Conservation (phyloP, 1,284 basidiomycete genomes). For the Ganoderma sinense region DNA sequence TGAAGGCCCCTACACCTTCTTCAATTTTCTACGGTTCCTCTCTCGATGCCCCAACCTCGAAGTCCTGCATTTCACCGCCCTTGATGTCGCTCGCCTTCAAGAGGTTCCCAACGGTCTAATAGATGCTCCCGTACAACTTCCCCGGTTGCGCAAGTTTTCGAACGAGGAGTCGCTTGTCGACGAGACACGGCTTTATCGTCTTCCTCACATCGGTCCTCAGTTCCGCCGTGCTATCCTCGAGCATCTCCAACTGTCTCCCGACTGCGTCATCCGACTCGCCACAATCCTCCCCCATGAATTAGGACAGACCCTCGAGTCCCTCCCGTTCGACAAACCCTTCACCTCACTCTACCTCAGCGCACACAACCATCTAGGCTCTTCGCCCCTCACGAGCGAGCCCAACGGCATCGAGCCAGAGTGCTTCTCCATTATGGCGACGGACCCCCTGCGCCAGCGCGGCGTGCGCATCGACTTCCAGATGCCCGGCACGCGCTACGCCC, state of each 20-base stretch:
- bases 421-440: neutral
- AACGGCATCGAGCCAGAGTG: neutral
- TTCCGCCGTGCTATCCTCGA: neutral
- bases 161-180: neutral
- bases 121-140: neutral
- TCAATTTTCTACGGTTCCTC: neutral
- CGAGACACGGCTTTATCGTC: neutral
- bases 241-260: neutral
- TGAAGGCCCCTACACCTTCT: neutral
- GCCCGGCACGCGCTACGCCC: neutral
- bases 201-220: neutral
- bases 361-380: neutral
- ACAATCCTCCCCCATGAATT: neutral
- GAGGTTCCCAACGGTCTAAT: neutral
- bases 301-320: neutral
- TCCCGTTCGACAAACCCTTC: neutral
- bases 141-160: neutral
- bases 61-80: neutral
- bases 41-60: neutral
- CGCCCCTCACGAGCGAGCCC: neutral
- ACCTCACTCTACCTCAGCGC: neutral
- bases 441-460: neutral
- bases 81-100: neutral
- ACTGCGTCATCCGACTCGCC: neutral
- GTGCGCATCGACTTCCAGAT: neutral